Evolutionary conservation across 257 asterid species (phyloP), one percentile per base, ranked within the genome.

Genomic region (Gynochthodes officinalis): DNA sequence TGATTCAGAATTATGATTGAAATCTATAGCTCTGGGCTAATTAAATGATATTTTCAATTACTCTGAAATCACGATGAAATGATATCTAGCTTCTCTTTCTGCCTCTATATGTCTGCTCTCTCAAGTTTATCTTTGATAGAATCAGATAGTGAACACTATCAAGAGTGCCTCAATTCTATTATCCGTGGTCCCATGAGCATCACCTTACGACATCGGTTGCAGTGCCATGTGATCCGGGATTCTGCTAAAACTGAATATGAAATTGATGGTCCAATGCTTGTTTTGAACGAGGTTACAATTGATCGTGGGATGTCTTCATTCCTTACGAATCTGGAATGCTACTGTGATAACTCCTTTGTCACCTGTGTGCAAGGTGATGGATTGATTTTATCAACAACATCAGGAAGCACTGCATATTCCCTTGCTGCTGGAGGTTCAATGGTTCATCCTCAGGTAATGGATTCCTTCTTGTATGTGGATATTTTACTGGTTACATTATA

Each of bases 361-460:
- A 95, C 98, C 69, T 79, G 89, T 25, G 99, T 95, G 4, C 99
- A 95, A 90, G 99, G 99, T 72, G 99, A 95, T 63, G 99, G 99
- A 63, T 83, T 95, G 48, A 90, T 92, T 75, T 76, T 94, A 67
- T 95, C 99, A 1, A 92, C 99, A 9, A 92, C 99, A 16, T 95
- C 97, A n/a, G 99, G 99, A 60, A 95, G 99, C 87, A 95, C 99
- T 9, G 99, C 98, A 55, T 95, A 95, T 87, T 95, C 99, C 55
- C 90, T 95, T 44, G 99, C 98, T 40, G 99, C 99, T 23, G 99
- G 99, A 77, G 99, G 99, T 43, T 95, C 99, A 32, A 92, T 95
- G 98, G 99, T 91, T 61, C 98, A 94, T 81, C 99, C 99, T 70
- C 98, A 93, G 98, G 98, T 93, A 84, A 42, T 71, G 70, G 61